Evolutionary conservation across 345 rosid genomes (phyloP), one percentile per base, ranked within the genome.

Genomic region (Abelmoschus esculentus): DNA sequence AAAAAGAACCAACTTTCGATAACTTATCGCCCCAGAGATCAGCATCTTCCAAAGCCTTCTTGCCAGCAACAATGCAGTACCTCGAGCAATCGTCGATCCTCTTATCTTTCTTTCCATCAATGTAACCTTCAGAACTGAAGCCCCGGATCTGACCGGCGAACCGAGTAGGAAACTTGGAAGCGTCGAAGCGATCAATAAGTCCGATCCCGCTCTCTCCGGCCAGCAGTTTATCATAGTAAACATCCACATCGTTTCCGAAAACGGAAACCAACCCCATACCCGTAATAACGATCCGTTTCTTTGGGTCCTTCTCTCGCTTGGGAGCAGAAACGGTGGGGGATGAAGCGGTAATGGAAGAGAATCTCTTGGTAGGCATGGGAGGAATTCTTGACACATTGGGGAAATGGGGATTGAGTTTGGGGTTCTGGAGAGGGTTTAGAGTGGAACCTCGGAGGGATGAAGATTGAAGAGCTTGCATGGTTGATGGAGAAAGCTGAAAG

Each of bases 141-240:
- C 96, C 98, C 46, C 90, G 88, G 85, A 95, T 90, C 96, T 95
- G 99, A n/a, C 98, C 98, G 6, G 83, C 99, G 82, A 95, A 95
- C 69, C 96, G 80, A 68, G 99, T 91, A 0, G 99, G 96, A 62
- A 90, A 91, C 84, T 91, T 90, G 13, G 96, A 91, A 2, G 96
- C 96, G 75, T 95, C 99, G 70, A 95, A 95, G 9, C 97, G 84
- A 72, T 95, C 99, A 71, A 95, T 95, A 31, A 70, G 79, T 36
- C 89, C 80, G 80, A 95, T 87, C 73, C 99, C 98, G 72, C 99
- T 95, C 83, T 88, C 90, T 7, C 98, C 99, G 40, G 91, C 79
- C 28, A 95, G 82, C 80, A 95, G 79, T 73, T 84, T 91, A 14
- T 88, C 91, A 74, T 95, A 95, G 80, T 85, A 95, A 62, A 69